Base-by-base conservation (phyloP, 441 rosid species). In the Jatropha multifida region DNA sequence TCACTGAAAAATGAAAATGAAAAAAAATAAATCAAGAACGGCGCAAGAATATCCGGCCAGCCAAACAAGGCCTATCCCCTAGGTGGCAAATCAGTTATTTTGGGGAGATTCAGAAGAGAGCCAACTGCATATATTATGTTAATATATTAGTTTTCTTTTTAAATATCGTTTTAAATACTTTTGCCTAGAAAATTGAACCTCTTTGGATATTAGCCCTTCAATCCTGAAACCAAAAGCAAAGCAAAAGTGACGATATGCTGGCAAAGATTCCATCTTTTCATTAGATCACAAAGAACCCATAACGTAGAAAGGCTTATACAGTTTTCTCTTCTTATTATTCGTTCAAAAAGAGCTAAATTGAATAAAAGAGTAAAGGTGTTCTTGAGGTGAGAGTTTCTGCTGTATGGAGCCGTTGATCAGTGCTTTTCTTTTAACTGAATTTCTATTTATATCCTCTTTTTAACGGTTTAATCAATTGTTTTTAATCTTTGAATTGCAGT, bases 361-460 rank as follows among this genome's bases (percentile, higher is more conserved):
- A 58, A 42, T 71, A 46, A 0, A 17, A 23, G 15, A 13, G 49
- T 51, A 8, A 41, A 71, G 41, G 37, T 59, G 7, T 58, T 71
- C 44, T 71, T 15, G 65, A 71, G 74, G 74, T 71, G 23, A 71
- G 69, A 10, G 66, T 9, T 59, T 4, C 12, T 42, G 3, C 5
- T 37, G 10, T 42, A 18, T 37, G 73, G 48, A 17, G 62, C 18
- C 9, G 52, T 56, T 56, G 12, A 71, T 42, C n/a, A 42, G 26
- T 58, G 38, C 55, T 71, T 71, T 23, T 71, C 41, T 44, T 13
- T 18, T 20, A 14, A 14, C n/a, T 61, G 7, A 13, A 23, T 56
- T 49, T 68, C 13, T 49, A 46, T 26, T 48, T 6, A 27, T 5
- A 14, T 68, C 41, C 15, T 46, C 37, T 26, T 48, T 37, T 49